These are phyloP conservation scores for Monascus purpureus DNA, from an alignment of 495 filamentous ascomycete genomes.

Conservation along the genomic window DNA sequence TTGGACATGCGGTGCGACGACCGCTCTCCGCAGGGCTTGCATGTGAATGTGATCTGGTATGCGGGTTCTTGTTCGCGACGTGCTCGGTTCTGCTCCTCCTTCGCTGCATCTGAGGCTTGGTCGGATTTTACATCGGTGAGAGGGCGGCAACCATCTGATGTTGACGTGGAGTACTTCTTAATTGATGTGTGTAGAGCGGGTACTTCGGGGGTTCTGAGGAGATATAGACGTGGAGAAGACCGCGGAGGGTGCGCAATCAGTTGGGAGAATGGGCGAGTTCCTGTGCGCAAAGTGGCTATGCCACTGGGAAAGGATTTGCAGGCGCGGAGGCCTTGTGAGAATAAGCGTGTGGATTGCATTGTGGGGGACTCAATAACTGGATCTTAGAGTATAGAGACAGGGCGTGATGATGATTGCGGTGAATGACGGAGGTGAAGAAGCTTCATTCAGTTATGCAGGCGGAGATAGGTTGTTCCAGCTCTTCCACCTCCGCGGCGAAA, in stretches of 20 bases:
- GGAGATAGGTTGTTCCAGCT: conserved; percentile 1
- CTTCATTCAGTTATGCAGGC: too few species aligned
- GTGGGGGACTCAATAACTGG: not conserved
- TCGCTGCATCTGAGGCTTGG: conserved; percentile 15
- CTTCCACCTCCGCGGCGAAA: conserved; percentile 1
- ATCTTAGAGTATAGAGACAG: not conserved
- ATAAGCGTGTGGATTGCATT: conserved; percentile 4
- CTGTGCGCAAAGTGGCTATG: conserved; percentile 3
- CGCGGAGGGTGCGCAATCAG: not conserved
- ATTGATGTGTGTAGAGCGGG: conserved; percentile 2
- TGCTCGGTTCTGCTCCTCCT: conserved; percentile 15
- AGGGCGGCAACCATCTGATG: conserved; percentile 8
- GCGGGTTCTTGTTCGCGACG: conserved; percentile 43
- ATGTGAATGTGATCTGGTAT: conserved; percentile 85
- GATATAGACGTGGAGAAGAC: not conserved
- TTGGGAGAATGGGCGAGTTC: conserved; percentile 10
- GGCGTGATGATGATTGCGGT: not conserved
- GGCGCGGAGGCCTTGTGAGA: conserved; percentile 8
- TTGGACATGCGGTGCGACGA: conserved; percentile 71
- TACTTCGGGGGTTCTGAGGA: not conserved
- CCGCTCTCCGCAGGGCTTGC: conserved; percentile 64
- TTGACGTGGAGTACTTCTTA: conserved; percentile 19
- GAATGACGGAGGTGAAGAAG: conserved; percentile 1
- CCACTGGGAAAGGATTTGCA: conserved; percentile 5
- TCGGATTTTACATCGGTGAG: conserved; percentile 15